Conservation (phyloP, 257 asterid genomes). For the Nemophila menziesii region DNA sequence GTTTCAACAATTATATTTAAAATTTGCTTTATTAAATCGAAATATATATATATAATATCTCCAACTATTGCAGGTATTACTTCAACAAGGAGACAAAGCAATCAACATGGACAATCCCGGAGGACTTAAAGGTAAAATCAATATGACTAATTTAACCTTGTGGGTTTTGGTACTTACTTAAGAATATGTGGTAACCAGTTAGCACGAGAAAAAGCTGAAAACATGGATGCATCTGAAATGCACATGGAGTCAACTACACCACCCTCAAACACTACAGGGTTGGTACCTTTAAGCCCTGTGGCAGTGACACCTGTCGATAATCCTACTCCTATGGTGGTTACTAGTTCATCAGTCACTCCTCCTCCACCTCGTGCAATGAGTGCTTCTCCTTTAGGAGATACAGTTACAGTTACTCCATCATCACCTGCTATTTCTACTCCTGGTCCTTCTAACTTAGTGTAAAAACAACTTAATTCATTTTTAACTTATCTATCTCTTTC, state of each 20-base stretch:
- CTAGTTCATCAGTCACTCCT: slow-evolving; percentile 46
- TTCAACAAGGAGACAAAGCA: slow-evolving; percentile 93
- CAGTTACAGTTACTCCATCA: slow-evolving; percentile 29
- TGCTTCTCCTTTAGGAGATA: slow-evolving; percentile 31
- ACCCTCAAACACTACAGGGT: slow-evolving; percentile 32
- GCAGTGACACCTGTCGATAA: slow-evolving; percentile 39
- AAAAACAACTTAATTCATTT: slow-evolving; percentile 11
- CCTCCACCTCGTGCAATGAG: slow-evolving; percentile 27
- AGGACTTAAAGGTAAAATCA: slow-evolving; percentile 72
- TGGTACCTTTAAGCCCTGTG: slow-evolving; percentile 41
- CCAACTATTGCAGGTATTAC: slow-evolving; percentile 56
- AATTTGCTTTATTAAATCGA: no score
- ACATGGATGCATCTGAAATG: slow-evolving; percentile 32
- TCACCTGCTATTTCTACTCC: slow-evolving; percentile 42
- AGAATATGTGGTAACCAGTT: slow-evolving; percentile 37
- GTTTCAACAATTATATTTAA: slow-evolving; percentile 11
- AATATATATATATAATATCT: slow-evolving; percentile 6
- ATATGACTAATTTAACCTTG: slow-evolving; percentile 2
- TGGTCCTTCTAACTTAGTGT: slow-evolving; percentile 28
- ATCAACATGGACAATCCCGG: slow-evolving; percentile 94
- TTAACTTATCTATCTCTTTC: neutral
- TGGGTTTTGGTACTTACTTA: slow-evolving; percentile 19
- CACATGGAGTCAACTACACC: slow-evolving; percentile 27
- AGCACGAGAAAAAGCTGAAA: slow-evolving; percentile 91
- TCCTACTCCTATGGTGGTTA: slow-evolving; percentile 31